phyloP scores from a whole-genome alignment of 164 flowering plant genomes.

The Platanus orientalis region DNA sequence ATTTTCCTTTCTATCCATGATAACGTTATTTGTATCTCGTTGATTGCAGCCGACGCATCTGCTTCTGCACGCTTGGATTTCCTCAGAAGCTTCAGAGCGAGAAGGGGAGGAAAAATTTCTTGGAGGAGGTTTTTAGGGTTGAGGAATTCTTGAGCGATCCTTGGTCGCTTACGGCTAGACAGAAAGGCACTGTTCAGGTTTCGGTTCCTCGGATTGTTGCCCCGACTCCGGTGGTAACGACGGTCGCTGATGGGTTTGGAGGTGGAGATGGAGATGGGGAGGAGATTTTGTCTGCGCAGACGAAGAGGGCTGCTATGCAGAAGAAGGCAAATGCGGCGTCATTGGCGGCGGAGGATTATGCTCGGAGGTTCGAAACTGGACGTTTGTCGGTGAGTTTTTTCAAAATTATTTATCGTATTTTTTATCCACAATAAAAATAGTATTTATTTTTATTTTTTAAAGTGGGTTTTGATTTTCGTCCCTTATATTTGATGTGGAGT shows the following conservation, averaged over 20 bases:
- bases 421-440: too few species aligned
- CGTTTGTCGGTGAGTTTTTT: constrained; percentile 35
- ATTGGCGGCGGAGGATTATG: constrained; percentile 76
- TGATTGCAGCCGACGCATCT: constrained; percentile 59
- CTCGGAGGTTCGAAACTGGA: constrained; percentile 68
- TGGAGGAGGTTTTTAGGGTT: constrained; percentile 43
- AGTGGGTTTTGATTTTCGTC: too few species aligned
- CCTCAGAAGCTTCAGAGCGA: constrained; percentile 37
- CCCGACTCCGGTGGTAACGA: constrained; percentile 19
- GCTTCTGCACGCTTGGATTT: constrained; percentile 80
- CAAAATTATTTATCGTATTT: too few species aligned
- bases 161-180: constrained; percentile 38
- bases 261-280: constrained; percentile 28
- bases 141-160: constrained; percentile 64
- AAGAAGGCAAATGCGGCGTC: constrained; percentile 65
- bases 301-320: constrained; percentile 69
- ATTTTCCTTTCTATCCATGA: too few species aligned
- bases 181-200: constrained; percentile 62
- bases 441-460: too few species aligned
- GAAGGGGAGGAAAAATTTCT: constrained; percentile 38
- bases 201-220: constrained; percentile 56
- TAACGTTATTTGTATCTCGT: background rate
- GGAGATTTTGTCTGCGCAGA: constrained; percentile 54
- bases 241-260: constrained; percentile 13
- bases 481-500: too few species aligned